Base-by-base conservation (phyloP, 306 rosid species). In the Amphicarpaea edgeworthii region DNA sequence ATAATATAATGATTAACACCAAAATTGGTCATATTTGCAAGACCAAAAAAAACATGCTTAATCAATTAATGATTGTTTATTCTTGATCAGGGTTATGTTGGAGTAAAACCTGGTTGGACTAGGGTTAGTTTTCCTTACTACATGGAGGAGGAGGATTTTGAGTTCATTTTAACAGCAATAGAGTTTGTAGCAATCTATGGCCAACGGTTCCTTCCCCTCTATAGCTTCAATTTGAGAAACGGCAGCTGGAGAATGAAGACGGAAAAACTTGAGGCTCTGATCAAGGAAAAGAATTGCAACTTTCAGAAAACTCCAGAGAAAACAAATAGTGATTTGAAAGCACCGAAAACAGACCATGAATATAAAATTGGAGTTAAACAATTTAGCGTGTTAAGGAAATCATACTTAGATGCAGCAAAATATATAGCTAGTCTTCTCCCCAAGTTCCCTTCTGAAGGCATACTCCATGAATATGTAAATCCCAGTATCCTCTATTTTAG, bases 91-190 rank as follows among this genome's bases (percentile, higher is more conserved):
- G 96, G 98, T 3, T 90, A 88, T 55, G 79, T 79, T 4, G 97
- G 98, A 69, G 71, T 80, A 3, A 91, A 88, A 82, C 96, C 98
- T 0, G 96, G 97, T 77, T 93, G 98, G 98, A 90, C 93, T 2
- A 82, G 96, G 78, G 81, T 93, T 58, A 91, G 96, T 69, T 89
- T 93, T 72, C 97, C 97, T 15, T 91, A 91, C 84, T 91, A 89
- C 85, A 87, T 88, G 86, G 78, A 86, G 0, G 77, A 79, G 12
- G 90, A 87, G 26, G 93, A 89, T 16, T 85, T 91, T 40, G 96
- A 91, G 72, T 91, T 88, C 88, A 87, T 88, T 81, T 62, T 89
- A 75, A 65, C 55, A 26, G 92, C 96, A 6, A 45, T 93, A 77
- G 93, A 93, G 62, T 93, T 89, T 78, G 26, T 89, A 71, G 91